Evolutionary conservation across 345 rosid species (phyloP), one percentile per base, ranked within the genome.

Genomic region (Lagerstroemia speciosa): DNA sequence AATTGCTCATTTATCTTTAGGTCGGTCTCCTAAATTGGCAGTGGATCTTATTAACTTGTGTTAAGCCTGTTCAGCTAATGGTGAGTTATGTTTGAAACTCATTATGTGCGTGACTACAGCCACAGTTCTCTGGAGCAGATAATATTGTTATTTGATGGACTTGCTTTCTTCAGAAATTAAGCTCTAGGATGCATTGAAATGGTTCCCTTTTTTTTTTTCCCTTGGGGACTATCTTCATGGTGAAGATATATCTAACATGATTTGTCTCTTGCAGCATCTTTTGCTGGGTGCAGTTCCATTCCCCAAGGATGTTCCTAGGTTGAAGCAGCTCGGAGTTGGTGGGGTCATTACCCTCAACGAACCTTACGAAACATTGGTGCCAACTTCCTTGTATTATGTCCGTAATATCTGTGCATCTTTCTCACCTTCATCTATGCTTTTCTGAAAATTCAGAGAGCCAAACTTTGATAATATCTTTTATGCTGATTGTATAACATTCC

Each of bases 281-380:
- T 68, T 88, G 75, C 79, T 93, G 69, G 97, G 96, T 50, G 97
- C 96, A 15, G 96, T 93, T 71, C 98, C 98, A 20, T 93, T 90
- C 69, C 93, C 89, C 31, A 89, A 80, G 71, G 96, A 93, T 67
- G 97, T 93, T 66, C 91, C 81, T 0, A 73, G 85, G 30, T 70
- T 93, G 78, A 89, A 93, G 82, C 71, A 83, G 65, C 68, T 93
- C 19, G 93, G 96, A 2, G 94, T 88, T 58, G 82, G 89, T 74
- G 94, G 87, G 20, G 98, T 92, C 60, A 81, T 89, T 75, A 88
- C 96, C 69, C 86, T 89, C 53, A 92, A 89, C 72, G 98, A 92
- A 71, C 83, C 96, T 63, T 85, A 76, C 33, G 96, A 89, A 78
- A 89, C 94, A 71, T 79, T 92, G 77, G 94, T 89, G 67, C 89